Evolutionary conservation across 2,329 filamentous ascomycete species (phyloP), one percentile per base, ranked within the genome.

Genomic region (Epichloe uncinata): DNA sequence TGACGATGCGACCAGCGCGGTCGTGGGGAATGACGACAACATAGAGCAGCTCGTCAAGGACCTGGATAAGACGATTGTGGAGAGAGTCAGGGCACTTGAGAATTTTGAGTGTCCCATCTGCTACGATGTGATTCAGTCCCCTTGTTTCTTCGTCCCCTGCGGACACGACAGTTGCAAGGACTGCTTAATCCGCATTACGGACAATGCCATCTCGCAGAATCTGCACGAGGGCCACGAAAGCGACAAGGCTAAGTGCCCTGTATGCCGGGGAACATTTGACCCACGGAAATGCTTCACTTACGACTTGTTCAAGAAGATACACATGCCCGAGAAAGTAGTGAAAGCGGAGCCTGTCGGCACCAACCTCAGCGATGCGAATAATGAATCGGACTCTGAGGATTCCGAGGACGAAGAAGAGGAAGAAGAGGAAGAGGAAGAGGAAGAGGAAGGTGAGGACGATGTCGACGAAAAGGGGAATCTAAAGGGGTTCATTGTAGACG

Each of bases 51-150:
- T 87, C 18, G 86, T 87, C 1, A 76, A 77, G 57, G 62, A 70
- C 18, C 69, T 95, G 11, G 63, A 71, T 5, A 56, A 64, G 0
- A 70, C 78, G 15, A 84, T 87, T 12, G 73, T 94, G 16, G 60
- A 70, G n/a, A 79, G 87, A 6, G 74, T 93, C 60, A 84, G 71
- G 56, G 62, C 60, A 1, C 62, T 64, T 1, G 72, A 80, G 1
- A 75, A 72, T 2, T 87, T 91, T 46, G 84, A 90, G 61, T 95
- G 89, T 59, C 86, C 86, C 0, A 81, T 93, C 18, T 95, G 89
- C 63, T 82, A 85, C 52, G 89, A 95, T 58, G 81, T 73, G 2
- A 79, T 84, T 6, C 73, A 77, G 13, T 89, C 90, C 54, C 85
- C 87, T 0, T 78, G 78, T 3, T 86, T 95, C 54, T 84, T 90